phyloP scores from a whole-genome alignment of 768 basidiomycete genomes.

The Epithele typhae region DNA sequence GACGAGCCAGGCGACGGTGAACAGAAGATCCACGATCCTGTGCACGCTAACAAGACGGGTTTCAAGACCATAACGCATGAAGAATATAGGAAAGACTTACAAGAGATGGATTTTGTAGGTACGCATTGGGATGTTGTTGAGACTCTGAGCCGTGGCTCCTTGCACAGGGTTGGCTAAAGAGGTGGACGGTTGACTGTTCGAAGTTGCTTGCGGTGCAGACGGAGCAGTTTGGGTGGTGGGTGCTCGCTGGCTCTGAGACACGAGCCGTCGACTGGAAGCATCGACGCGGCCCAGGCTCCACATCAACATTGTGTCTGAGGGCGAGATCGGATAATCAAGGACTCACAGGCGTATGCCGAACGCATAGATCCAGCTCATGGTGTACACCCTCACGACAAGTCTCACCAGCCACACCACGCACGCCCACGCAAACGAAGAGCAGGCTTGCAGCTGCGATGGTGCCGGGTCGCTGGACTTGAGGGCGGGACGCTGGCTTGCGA shows the following conservation, averaged over 20 bases:
- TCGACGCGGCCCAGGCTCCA: too few relatives aligned
- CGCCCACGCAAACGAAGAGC: slow-evolving; percentile 3
- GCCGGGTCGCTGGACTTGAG: not conserved
- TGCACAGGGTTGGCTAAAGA: too few relatives aligned
- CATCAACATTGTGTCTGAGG: too few relatives aligned
- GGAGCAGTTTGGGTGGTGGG: too few relatives aligned
- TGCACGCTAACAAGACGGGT: not conserved
- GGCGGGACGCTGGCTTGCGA: too few relatives aligned
- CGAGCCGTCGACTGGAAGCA: too few relatives aligned
- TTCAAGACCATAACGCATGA: not conserved
- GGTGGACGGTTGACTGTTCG: too few relatives aligned
- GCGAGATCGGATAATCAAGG: too few relatives aligned
- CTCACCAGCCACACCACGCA: slow-evolving; percentile 10
- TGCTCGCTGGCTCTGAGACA: too few relatives aligned
- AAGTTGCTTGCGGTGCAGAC: too few relatives aligned
- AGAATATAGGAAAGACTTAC: not conserved
- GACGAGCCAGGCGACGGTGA: not conserved
- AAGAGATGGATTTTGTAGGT: not conserved
- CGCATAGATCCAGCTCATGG: slow-evolving; percentile 1
- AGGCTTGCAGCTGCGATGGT: slow-evolving; percentile 3
- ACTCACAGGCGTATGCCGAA: not conserved
- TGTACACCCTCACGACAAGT: slow-evolving; percentile 2
- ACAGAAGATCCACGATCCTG: not conserved
- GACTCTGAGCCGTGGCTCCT: too few relatives aligned
- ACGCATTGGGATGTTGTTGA: not conserved